These are phyloP conservation scores for Fusarium hainanense DNA, from an alignment of 2,329 filamentous ascomycete species.

Conservation along the genomic window DNA sequence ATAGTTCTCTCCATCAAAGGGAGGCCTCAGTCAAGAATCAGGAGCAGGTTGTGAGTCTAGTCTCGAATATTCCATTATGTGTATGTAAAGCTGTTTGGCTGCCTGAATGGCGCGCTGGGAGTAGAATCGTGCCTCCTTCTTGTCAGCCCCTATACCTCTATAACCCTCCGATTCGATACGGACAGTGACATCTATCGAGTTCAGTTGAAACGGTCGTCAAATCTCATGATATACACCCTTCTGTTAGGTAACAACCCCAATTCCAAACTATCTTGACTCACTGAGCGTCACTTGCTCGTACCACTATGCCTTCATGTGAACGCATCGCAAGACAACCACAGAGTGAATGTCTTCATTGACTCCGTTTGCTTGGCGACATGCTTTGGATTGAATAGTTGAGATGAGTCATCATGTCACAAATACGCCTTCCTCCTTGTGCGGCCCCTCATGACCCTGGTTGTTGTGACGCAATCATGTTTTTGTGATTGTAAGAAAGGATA, in stretches of 20 bases:
- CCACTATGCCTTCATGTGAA: conserved; percentile 35
- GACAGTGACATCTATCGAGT: conserved; percentile 31
- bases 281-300: conserved; percentile 17
- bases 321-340: conserved; percentile 24
- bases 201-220: conserved; percentile 36
- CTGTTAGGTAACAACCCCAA: conserved; percentile 26
- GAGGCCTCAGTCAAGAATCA: conserved; percentile 40
- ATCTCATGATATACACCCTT: conserved; percentile 42
- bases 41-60: conserved; percentile 1
- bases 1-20: conserved; percentile 12
- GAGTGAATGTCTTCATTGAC: conserved; percentile 32
- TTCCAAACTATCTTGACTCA: conserved; percentile 35
- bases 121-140: conserved; percentile 18
- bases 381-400: conserved; percentile 31
- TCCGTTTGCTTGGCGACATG: conserved; percentile 29
- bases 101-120: conserved; percentile 35
- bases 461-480: conserved; percentile 33
- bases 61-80: conserved; percentile 41
- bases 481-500: conserved; percentile 27
- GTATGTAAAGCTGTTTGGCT: conserved; percentile 40
- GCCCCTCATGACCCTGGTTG: conserved; percentile 8
- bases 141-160: conserved; percentile 31
- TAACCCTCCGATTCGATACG: conserved; percentile 17
- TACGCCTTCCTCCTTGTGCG: conserved; percentile 16
- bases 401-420: conserved; percentile 22